phyloP scores from a whole-genome alignment of 345 rosid genomes.

The Boechera stricta region DNA sequence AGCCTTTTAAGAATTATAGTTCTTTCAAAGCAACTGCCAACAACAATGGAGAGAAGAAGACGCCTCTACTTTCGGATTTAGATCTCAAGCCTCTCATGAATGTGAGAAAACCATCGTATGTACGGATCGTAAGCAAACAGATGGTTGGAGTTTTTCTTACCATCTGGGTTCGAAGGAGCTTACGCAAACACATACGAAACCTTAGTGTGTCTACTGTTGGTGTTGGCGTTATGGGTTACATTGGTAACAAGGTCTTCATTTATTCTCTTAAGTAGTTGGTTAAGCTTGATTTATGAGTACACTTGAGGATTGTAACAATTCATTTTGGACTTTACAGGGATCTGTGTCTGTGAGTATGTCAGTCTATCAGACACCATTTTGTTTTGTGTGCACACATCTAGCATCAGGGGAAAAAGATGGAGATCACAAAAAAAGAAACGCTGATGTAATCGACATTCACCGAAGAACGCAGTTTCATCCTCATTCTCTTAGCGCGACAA shows the following conservation, averaged over 20 bases:
- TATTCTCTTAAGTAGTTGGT: slow-evolving; percentile 2
- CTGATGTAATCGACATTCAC: slow-evolving; percentile 79
- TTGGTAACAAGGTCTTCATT: slow-evolving; percentile 81
- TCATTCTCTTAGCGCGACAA: slow-evolving; percentile 44
- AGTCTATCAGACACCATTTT: slow-evolving; percentile 78
- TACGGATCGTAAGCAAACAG: slow-evolving; percentile 85
- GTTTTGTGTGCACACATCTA: slow-evolving; percentile 85
- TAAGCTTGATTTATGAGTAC: not conserved
- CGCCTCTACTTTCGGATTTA: slow-evolving; percentile 32
- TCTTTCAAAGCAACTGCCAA: slow-evolving; percentile 34
- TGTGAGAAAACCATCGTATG: slow-evolving; percentile 65
- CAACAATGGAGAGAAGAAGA: slow-evolving; percentile 16
- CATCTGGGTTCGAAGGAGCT: slow-evolving; percentile 83
- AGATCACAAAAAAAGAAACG: slow-evolving; percentile 78
- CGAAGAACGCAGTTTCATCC: slow-evolving; percentile 75
- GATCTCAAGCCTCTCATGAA: slow-evolving; percentile 55
- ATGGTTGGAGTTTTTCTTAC: slow-evolving; percentile 90
- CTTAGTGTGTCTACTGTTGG: slow-evolving; percentile 86
- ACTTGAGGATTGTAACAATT: slow-evolving; percentile 14
- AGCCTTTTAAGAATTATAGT: slow-evolving; percentile 34
- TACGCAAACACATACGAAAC: slow-evolving; percentile 80
- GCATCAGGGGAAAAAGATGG: slow-evolving; percentile 89
- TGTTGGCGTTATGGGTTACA: slow-evolving; percentile 95
- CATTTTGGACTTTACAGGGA: slow-evolving; percentile 60
- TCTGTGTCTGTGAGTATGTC: slow-evolving; percentile 93